Evolutionary conservation across 2,329 filamentous ascomycete genomes (phyloP).

Genomic region (Gyromitra esculenta): DNA sequence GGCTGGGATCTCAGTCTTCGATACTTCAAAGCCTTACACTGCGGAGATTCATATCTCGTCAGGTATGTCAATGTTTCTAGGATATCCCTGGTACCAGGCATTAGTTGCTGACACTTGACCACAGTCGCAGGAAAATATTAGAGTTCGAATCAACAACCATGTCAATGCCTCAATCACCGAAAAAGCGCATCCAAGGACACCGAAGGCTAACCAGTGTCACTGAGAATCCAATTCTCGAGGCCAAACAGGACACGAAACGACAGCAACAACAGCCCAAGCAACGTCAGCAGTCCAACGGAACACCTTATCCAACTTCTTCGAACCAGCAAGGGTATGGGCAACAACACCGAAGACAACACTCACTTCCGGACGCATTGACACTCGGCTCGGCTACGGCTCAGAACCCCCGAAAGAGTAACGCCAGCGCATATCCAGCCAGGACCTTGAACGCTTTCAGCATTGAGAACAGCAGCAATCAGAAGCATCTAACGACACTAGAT

Average conservation of each 20-base stretch:
- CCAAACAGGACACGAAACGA: constrained; percentile 51
- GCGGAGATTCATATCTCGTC: constrained; percentile 40
- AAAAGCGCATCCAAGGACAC: constrained; percentile 49
- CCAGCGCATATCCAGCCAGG: constrained; percentile 46
- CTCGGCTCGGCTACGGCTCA: constrained; percentile 50
- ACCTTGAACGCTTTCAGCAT: constrained; percentile 42
- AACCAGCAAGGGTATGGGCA: constrained; percentile 43
- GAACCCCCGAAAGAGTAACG: constrained; percentile 44
- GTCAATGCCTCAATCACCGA: constrained; percentile 54
- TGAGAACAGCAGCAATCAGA: constrained; percentile 34
- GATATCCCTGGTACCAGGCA: constrained; percentile 7
- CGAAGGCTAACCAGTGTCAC: constrained; percentile 51
- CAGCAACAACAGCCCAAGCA: constrained; percentile 44
- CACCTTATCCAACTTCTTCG: constrained; percentile 43
- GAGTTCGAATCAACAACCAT: constrained; percentile 26
- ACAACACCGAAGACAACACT: constrained; percentile 53
- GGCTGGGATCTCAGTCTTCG: constrained; percentile 13
- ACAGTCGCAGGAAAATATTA: constrained; percentile 45
- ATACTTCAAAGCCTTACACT: constrained; percentile 14
- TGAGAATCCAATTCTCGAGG: constrained; percentile 52
- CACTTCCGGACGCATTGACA: constrained; percentile 52
- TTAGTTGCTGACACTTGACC: constrained; percentile 23
- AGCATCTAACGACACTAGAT: constrained; percentile 34
- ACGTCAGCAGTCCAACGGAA: constrained; percentile 39
- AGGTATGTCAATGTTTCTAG: constrained; percentile 34